Conservation (phyloP, 2,329 filamentous ascomycete species). For the Aspergillus sp. region DNA sequence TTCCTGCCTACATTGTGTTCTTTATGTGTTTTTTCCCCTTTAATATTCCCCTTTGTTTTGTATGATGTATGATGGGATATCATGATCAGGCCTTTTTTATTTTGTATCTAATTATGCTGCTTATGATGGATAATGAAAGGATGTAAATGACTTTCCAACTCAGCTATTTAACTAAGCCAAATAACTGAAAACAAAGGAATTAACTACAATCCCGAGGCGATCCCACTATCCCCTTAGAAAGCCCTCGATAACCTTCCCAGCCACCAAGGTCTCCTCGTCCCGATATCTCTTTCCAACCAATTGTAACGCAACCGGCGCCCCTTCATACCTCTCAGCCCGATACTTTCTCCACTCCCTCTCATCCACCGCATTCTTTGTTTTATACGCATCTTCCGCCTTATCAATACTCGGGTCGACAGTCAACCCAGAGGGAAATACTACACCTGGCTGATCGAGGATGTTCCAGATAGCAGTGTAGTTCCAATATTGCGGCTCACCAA, state of each 20-base stretch:
- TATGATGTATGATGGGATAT: constrained; percentile 8
- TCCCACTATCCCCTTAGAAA: constrained; percentile 3
- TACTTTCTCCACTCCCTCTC: constrained; percentile 28
- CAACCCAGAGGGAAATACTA: constrained; percentile 39
- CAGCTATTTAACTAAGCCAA: too few species aligned
- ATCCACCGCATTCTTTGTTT: constrained; percentile 19
- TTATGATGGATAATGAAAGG: neutral
- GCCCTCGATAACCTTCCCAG: constrained; percentile 19
- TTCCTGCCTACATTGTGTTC: constrained; percentile 1
- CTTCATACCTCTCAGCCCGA: constrained; percentile 25
- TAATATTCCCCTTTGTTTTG: constrained; percentile 6
- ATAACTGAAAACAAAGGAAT: too few species aligned
- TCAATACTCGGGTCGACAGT: constrained; percentile 20
- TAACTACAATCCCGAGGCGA: too few species aligned
- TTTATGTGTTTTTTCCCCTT: constrained; percentile 7
- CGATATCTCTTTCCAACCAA: constrained; percentile 44
- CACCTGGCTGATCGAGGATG: constrained; percentile 52
- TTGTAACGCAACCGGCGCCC: constrained; percentile 45
- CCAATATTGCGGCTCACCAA: constrained; percentile 30
- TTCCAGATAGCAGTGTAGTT: constrained; percentile 56
- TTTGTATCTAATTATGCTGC: too few species aligned
- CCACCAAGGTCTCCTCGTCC: constrained; percentile 43
- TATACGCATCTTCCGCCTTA: constrained; percentile 13
- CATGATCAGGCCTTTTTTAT: neutral
- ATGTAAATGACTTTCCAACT: neutral